Conservation (phyloP, 1,284 basidiomycete genomes). For the Cryptococcus amylolentus region DNA sequence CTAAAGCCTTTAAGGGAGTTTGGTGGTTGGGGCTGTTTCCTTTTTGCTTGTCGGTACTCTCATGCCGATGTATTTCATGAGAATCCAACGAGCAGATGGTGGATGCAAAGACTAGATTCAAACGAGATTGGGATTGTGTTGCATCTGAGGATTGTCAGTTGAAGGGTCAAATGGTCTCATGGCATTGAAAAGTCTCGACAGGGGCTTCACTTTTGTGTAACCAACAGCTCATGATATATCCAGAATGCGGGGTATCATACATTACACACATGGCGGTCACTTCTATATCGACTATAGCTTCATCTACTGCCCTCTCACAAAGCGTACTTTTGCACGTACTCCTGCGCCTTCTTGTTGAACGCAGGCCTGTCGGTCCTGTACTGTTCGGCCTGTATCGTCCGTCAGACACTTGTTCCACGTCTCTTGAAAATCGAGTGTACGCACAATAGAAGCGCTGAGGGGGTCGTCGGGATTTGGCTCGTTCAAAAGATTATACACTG, state of each 20-base stretch:
- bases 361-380: slow-evolving; percentile 38
- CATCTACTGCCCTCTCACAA: neutral
- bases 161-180: too few species aligned
- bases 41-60: slow-evolving; percentile 9
- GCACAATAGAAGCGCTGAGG: slow-evolving; percentile 57
- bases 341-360: slow-evolving; percentile 44
- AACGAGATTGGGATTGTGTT: too few species aligned
- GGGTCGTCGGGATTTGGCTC: slow-evolving; percentile 87
- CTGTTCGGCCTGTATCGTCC: slow-evolving; percentile 39
- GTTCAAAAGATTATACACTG: slow-evolving; percentile 79
- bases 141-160: too few species aligned
- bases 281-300: neutral
- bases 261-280: neutral
- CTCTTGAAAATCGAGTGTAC: slow-evolving; percentile 4
- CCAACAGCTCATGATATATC: neutral
- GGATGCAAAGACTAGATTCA: too few species aligned
- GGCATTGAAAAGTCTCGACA: too few species aligned
- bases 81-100: neutral
- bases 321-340: slow-evolving; percentile 38
- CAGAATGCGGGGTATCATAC: neutral
- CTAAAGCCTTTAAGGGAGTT: slow-evolving; percentile 5
- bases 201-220: too few species aligned
- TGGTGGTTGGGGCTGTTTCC: slow-evolving; percentile 1
- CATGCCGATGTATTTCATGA: slow-evolving; percentile 22
- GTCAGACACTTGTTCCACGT: neutral